phyloP scores from a whole-genome alignment of 1,139 yeast species.

The Geotrichum klebahnii region DNA sequence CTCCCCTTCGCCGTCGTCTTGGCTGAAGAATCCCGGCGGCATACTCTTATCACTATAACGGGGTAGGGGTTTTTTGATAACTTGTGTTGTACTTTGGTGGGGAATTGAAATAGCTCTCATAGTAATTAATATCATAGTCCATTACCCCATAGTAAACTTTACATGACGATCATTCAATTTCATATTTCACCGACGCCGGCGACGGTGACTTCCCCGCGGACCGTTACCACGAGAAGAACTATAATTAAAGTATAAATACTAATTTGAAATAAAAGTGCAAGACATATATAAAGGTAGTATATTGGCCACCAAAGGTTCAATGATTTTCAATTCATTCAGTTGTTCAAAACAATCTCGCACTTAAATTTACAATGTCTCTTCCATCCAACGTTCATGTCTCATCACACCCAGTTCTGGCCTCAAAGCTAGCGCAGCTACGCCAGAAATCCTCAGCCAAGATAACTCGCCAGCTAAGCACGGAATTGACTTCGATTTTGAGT shows the following conservation, averaged over 20 bases:
- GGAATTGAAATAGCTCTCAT: too few species aligned
- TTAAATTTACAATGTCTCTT: slow-evolving; percentile 5
- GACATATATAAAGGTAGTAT: too few species aligned
- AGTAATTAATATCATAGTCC: too few species aligned
- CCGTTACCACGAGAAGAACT: too few species aligned
- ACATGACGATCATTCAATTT: too few species aligned
- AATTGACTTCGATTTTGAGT: slow-evolving; percentile 35
- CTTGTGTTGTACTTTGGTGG: background rate
- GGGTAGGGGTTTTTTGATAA: background rate
- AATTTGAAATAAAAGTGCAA: too few species aligned
- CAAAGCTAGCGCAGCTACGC: slow-evolving; percentile 35
- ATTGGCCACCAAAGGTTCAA: background rate
- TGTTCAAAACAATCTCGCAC: background rate
- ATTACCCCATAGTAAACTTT: too few species aligned
- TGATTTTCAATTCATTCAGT: background rate
- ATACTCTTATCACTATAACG: background rate
- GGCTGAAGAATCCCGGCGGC: background rate
- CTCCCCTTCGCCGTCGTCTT: too few species aligned
- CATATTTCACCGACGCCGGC: background rate
- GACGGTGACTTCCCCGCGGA: background rate
- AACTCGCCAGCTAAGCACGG: slow-evolving; percentile 30
- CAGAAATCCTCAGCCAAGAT: slow-evolving; percentile 26
- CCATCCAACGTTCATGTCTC: slow-evolving; percentile 30
- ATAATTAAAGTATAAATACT: too few species aligned
- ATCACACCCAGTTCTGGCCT: slow-evolving; percentile 33